Conservation (phyloP, 2,329 filamentous ascomycete species). For the Plenodomus tracheiphilus region DNA sequence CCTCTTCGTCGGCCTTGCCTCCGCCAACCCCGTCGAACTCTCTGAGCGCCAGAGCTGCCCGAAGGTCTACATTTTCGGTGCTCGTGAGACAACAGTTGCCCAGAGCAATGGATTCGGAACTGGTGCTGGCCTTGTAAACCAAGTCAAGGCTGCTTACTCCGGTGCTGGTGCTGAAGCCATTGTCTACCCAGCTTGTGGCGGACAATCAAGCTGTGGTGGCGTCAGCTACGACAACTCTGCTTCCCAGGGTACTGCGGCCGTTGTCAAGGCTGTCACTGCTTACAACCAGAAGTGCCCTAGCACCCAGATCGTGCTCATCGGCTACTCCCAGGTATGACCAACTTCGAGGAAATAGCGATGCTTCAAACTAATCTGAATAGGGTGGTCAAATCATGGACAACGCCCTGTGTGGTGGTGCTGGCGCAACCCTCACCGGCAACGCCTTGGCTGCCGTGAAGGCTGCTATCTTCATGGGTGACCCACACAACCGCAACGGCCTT, state of each 20-base stretch:
- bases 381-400: slow-evolving; percentile 67
- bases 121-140: slow-evolving; percentile 46
- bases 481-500: slow-evolving; percentile 59
- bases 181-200: slow-evolving; percentile 62
- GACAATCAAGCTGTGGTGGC: slow-evolving; percentile 61
- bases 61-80: slow-evolving; percentile 50
- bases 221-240: slow-evolving; percentile 64
- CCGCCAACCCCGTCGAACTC: slow-evolving; percentile 42
- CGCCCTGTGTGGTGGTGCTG: slow-evolving; percentile 61
- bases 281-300: slow-evolving; percentile 61
- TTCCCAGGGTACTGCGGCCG: slow-evolving; percentile 60
- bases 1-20: slow-evolving; percentile 35
- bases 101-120: slow-evolving; percentile 47
- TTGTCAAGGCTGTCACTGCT: slow-evolving; percentile 61
- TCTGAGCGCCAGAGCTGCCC: slow-evolving; percentile 45
- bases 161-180: slow-evolving; percentile 49
- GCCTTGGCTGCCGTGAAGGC: slow-evolving; percentile 63
- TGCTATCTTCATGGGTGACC: slow-evolving; percentile 68
- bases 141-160: slow-evolving; percentile 45
- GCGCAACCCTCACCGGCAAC: slow-evolving; percentile 52
- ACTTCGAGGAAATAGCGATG: neutral
- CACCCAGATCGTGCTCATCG: slow-evolving; percentile 63
- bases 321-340: slow-evolving; percentile 61
- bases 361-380: slow-evolving; percentile 36
- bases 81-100: slow-evolving; percentile 48